Conservation (phyloP, 2,329 filamentous ascomycete species). For the Fusarium sp. region DNA sequence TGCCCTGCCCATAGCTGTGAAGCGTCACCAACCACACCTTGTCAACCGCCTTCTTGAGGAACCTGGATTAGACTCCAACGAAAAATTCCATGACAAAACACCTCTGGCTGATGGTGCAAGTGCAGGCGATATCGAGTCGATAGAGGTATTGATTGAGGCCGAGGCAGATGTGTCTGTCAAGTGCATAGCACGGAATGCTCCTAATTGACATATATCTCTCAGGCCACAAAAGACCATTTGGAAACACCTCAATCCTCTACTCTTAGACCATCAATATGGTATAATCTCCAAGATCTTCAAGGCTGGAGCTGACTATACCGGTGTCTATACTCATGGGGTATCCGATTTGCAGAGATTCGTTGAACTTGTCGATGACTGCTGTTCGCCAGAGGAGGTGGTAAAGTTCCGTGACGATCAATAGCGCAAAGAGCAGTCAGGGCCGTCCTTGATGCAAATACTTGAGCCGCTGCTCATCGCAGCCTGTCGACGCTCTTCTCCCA, state of each 20-base stretch:
- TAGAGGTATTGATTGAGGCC: constrained; percentile 43
- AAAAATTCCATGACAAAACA: constrained; percentile 31
- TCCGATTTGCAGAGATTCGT: constrained; percentile 16
- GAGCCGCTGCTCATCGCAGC: constrained; percentile 12
- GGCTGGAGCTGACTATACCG: constrained; percentile 21
- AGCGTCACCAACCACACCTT: constrained; percentile 24
- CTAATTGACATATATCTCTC: constrained; percentile 5
- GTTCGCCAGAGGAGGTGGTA: constrained; percentile 7
- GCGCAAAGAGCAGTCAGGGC: neutral
- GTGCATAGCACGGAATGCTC: constrained; percentile 4
- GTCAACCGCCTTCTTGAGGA: constrained; percentile 45
- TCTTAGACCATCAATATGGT: constrained; percentile 16
- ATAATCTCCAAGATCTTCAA: constrained; percentile 14
- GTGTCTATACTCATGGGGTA: neutral
- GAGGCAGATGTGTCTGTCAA: constrained; percentile 45
- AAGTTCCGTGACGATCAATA: constrained; percentile 6
- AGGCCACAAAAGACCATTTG: constrained; percentile 9
- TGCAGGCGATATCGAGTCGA: constrained; percentile 10
- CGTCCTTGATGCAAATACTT: neutral
- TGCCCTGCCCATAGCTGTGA: constrained; percentile 44
- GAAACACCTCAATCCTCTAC: constrained; percentile 7
- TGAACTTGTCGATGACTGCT: constrained; percentile 26
- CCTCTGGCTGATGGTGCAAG: constrained; percentile 35
- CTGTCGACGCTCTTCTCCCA: constrained; percentile 19
- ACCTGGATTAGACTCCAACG: constrained; percentile 47